A percentile compares a stretch with the other conserved stretches of the same genome.
Evolutionary conservation across 176 grass and related monocot genomes (phyloP).

Genomic region (Secale cereale): DNA sequence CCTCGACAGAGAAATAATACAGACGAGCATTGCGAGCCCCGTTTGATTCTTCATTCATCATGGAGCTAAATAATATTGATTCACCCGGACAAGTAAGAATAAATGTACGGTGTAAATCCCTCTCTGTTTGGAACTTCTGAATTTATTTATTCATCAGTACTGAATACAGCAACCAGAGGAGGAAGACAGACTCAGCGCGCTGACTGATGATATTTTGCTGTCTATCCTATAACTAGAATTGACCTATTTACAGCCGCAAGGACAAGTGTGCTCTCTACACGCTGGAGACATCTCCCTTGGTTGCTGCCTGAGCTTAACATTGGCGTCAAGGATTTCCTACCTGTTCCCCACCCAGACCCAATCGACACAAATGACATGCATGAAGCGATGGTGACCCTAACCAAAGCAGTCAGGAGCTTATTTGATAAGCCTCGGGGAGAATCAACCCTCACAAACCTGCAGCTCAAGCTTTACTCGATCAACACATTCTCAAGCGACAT

Average conservation of each 20-base stretch:
- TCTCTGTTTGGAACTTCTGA: too few relatives aligned
- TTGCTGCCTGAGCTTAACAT: not conserved
- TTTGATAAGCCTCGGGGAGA: not conserved
- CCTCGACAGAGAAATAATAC: too few relatives aligned
- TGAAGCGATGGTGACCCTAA: not conserved
- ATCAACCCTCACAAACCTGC: not conserved
- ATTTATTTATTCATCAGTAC: too few relatives aligned
- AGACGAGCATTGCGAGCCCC: too few relatives aligned
- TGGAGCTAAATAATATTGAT: too few relatives aligned
- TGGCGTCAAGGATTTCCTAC: not conserved
- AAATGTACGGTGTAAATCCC: too few relatives aligned
- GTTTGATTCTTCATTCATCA: too few relatives aligned
- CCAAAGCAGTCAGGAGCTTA: not conserved
- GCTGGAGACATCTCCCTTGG: not conserved
- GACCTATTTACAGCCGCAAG: not conserved
- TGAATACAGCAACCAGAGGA: not conserved
- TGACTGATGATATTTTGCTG: not conserved
- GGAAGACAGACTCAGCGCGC: not conserved
- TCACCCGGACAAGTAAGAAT: too few relatives aligned
- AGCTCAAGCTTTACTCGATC: not conserved
- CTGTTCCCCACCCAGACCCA: not conserved
- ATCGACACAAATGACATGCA: not conserved
- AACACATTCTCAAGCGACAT: not conserved
- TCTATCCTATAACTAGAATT: fast-evolving
- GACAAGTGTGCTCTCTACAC: not conserved